These are phyloP conservation scores for Penicillium vulpinum DNA, from an alignment of 2,329 filamentous ascomycete genomes.

Conservation along the genomic window DNA sequence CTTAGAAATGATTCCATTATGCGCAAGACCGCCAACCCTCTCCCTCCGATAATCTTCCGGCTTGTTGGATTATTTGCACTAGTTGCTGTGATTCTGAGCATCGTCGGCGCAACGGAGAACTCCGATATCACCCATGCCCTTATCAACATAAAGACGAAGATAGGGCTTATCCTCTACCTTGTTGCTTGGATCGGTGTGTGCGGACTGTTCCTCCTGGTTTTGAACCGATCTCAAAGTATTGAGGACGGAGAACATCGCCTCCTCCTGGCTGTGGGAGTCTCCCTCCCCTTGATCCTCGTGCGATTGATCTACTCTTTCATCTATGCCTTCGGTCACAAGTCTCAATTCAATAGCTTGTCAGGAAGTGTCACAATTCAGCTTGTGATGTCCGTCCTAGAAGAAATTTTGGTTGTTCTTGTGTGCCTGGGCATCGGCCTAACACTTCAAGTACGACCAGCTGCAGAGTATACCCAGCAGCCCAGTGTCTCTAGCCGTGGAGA, in stretches of 20 bases:
- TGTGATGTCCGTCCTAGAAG: slow-evolving; percentile 34
- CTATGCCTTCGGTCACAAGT: slow-evolving; percentile 25
- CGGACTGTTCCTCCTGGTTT: slow-evolving; percentile 4
- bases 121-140: not conserved
- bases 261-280: slow-evolving; percentile 28
- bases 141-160: not conserved
- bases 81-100: not conserved
- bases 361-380: slow-evolving; percentile 29
- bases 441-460: slow-evolving; percentile 9
- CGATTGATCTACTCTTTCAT: slow-evolving; percentile 35
- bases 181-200: not conserved
- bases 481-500: not conserved
- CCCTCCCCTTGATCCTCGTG: slow-evolving; percentile 32
- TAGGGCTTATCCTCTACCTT: slow-evolving; percentile 2
- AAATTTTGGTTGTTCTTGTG: slow-evolving; percentile 31
- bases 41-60: not conserved
- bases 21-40: not conserved
- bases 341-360: slow-evolving; percentile 22
- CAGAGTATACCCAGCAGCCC: not conserved
- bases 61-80: not conserved
- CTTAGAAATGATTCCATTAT: slow-evolving; percentile 8
- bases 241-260: slow-evolving; percentile 30
- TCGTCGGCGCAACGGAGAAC: not conserved
- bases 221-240: slow-evolving; percentile 25
- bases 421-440: slow-evolving; percentile 28